Percentiles rank a stretch among this genome's conserved stretches.
These are phyloP conservation scores for Vinca minor DNA, from an alignment of 257 asterid genomes.

Conservation along the genomic window DNA sequence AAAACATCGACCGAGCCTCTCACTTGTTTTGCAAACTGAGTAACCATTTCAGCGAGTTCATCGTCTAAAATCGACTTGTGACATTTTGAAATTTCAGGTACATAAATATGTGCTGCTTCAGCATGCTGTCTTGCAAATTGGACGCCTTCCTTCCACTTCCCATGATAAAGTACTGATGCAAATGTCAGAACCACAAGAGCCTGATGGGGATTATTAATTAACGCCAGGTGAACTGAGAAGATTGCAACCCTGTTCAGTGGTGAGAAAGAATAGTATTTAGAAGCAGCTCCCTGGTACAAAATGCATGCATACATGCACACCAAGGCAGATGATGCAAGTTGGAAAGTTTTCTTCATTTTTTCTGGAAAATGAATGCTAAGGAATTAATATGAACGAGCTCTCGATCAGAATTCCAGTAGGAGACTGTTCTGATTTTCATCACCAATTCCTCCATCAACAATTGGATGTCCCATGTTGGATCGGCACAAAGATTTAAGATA, in stretches of 20 bases:
- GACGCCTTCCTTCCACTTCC: conserved; percentile 57
- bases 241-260: conserved; percentile 64
- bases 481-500: background rate
- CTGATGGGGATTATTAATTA: conserved; percentile 53
- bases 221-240: conserved; percentile 62
- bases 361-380: background rate
- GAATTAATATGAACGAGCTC: background rate
- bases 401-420: background rate
- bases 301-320: background rate
- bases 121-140: conserved; percentile 53
- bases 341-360: background rate
- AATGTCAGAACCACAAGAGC: conserved; percentile 60
- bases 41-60: conserved; percentile 56
- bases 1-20: conserved; percentile 38
- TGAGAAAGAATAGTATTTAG: conserved; percentile 12
- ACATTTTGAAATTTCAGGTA: conserved; percentile 56
- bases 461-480: background rate
- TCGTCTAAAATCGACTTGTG: conserved; percentile 40
- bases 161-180: conserved; percentile 68
- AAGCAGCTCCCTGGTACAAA: background rate
- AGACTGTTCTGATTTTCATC: background rate
- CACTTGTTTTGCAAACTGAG: conserved; percentile 41
- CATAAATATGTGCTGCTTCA: conserved; percentile 30
- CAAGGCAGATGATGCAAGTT: background rate
- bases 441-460: background rate